Base-by-base conservation (phyloP, 805 yeast genomes). In the Dipodascopsis uninucleata region DNA sequence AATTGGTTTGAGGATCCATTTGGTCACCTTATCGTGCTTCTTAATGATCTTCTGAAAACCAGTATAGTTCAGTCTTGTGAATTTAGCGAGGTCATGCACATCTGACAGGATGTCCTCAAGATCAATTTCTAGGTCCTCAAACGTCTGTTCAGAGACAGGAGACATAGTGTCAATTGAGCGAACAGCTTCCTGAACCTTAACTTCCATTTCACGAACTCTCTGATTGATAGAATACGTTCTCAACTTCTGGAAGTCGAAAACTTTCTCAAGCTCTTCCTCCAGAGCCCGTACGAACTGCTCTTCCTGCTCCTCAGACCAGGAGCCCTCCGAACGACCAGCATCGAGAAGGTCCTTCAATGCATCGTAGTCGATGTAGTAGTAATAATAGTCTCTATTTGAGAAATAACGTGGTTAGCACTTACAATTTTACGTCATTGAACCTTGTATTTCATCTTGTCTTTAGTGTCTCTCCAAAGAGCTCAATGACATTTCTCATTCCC, bases 31-130 rank as follows among this genome's bases (percentile, higher is more conserved):
- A 68, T 93, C 98, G 66, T 93, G 98, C 68, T 93, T 93, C 70
- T 93, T 93, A 61, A 93, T 78, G 58, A 93, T 93, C 67, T 93
- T 93, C 66, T 87, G 96, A 72, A 93, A 93, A 1, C 98, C 98
- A 17, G 96, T 89, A 71, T 93, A 93, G 67, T 93, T 93, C 62
- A 93, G 76, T 52, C 95, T 77, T 16, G 96, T 79, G 65, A 86
- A 93, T 64, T 90, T 90, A 55, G 96, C 96, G 60, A 93, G 75
- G 65, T 93, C 98, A 61, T 93, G 97, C 35, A 93, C 96, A 68
- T 89, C 97, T 18, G 97, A 96, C 66, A 93, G 89, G 58, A 93
- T 81, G 58, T 89, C 96, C 45, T 82, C 75, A 47, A 84, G 67
- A 56, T 82, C 89, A 49, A 81, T 84, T 63, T 85, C 93, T 43